Conservation (phyloP, 352 stramenopile species). For the Phytophthora citrophthora region DNA sequence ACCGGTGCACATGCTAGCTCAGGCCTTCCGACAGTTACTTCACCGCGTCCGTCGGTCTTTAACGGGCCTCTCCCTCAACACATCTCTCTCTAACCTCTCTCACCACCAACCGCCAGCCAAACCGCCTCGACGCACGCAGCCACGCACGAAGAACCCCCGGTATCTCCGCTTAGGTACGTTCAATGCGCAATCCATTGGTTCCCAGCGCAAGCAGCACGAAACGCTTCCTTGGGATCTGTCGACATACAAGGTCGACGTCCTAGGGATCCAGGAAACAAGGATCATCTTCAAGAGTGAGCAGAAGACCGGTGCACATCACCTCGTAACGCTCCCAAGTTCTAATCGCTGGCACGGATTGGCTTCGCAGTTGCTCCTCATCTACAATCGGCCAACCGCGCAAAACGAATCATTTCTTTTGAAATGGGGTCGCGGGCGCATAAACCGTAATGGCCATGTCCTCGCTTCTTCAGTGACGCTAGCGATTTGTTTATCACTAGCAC, state of each 20-base stretch:
- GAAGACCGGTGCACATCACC: constrained; percentile 19
- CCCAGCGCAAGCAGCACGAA: constrained; percentile 11
- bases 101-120: constrained; percentile 1
- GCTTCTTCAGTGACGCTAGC: constrained; percentile 16
- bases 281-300: constrained; percentile 9
- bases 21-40: constrained; percentile 16
- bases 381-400: no score
- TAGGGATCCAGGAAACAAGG: constrained; percentile 10
- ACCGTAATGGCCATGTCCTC: constrained; percentile 3
- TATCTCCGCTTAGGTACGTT: constrained; percentile 19
- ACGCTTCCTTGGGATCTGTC: constrained; percentile 1
- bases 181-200: constrained; percentile 11
- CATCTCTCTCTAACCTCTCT: no score
- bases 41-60: constrained; percentile 9
- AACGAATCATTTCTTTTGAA: constrained; percentile 3
- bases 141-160: not conserved
- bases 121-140: constrained; percentile 10
- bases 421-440: not conserved
- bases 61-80: no score
- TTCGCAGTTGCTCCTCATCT: constrained; percentile 17
- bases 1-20: constrained; percentile 21
- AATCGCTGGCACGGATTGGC: constrained; percentile 18
- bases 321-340: not conserved
- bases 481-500: constrained; percentile 19
- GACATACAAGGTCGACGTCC: constrained; percentile 13